phyloP scores from a whole-genome alignment of 768 basidiomycete genomes.

The Suillus americanus region DNA sequence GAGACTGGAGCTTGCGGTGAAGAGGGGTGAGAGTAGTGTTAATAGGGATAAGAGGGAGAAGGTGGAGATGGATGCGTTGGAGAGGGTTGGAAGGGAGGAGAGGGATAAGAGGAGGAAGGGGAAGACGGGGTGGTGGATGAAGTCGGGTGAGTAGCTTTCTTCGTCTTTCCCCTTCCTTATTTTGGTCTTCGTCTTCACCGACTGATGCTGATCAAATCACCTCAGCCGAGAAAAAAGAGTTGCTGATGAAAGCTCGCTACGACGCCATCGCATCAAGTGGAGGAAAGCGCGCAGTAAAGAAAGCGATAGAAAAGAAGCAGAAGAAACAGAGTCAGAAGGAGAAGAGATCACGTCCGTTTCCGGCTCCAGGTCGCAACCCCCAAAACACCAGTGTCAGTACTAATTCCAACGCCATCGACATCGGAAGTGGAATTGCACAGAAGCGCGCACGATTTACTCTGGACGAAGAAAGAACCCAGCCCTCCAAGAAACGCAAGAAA shows the following conservation, averaged over 20 bases:
- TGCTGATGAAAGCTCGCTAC: constrained; percentile 73
- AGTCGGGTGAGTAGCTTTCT: constrained; percentile 55
- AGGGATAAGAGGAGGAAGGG: constrained; percentile 65
- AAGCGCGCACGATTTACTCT: constrained; percentile 13
- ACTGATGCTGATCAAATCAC: constrained; percentile 9
- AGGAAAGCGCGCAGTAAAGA: constrained; percentile 80
- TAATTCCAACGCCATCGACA: neutral
- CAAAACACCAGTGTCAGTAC: neutral
- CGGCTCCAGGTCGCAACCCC: constrained; percentile 10
- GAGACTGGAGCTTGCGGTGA: constrained; percentile 70
- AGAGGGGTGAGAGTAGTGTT: constrained; percentile 73
- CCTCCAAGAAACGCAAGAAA: constrained; percentile 24
- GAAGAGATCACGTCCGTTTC: constrained; percentile 79
- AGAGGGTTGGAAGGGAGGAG: constrained; percentile 45
- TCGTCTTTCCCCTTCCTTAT: neutral
- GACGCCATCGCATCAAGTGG: constrained; percentile 76
- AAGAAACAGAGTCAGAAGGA: constrained; percentile 87
- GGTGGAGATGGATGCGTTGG: constrained; percentile 69
- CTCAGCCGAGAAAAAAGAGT: constrained; percentile 73
- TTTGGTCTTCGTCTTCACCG: neutral
- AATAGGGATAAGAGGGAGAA: constrained; percentile 69
- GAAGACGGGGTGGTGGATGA: constrained; percentile 85
- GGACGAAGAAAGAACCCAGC: constrained; percentile 10
- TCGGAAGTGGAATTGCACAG: constrained; percentile 10
- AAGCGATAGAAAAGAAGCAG: constrained; percentile 86